Conservation (phyloP, 306 rosid genomes). For the Fragaria nilgerrensis region DNA sequence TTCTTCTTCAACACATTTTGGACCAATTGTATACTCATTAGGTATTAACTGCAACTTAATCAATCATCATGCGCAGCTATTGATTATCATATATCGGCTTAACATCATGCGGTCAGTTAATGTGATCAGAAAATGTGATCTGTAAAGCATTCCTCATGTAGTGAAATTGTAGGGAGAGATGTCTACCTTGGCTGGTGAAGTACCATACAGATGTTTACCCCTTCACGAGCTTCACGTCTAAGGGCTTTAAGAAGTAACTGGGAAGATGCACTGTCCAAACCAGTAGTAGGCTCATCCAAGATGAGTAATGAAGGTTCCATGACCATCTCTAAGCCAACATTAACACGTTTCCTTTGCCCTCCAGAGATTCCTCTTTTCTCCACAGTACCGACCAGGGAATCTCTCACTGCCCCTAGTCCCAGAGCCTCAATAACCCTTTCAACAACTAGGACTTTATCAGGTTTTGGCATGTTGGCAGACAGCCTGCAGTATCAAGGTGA, state of each 20-base stretch:
- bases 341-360: constrained; percentile 77
- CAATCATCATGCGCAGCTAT: neutral
- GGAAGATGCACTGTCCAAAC: constrained; percentile 81
- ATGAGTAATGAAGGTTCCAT: constrained; percentile 83
- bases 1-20: neutral
- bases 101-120: neutral
- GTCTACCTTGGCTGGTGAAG: constrained; percentile 83
- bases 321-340: constrained; percentile 87
- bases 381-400: constrained; percentile 78
- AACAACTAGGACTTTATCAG: constrained; percentile 80
- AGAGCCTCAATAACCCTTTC: constrained; percentile 81
- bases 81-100: neutral
- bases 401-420: constrained; percentile 78
- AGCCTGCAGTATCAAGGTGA: constrained; percentile 42
- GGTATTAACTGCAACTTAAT: neutral
- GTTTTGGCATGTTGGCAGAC: constrained; percentile 72
- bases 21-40: neutral
- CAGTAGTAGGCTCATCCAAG: constrained; percentile 84
- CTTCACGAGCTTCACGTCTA: constrained; percentile 79
- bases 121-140: neutral
- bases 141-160: neutral
- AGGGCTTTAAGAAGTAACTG: constrained; percentile 68
- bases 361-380: constrained; percentile 81
- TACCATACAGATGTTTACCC: constrained; percentile 76
- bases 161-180: neutral